Percentiles rank a stretch among this genome's conserved stretches.
These are phyloP conservation scores for Cucurbita argyrosperma DNA, from an alignment of 306 rosid species.

Conservation along the genomic window DNA sequence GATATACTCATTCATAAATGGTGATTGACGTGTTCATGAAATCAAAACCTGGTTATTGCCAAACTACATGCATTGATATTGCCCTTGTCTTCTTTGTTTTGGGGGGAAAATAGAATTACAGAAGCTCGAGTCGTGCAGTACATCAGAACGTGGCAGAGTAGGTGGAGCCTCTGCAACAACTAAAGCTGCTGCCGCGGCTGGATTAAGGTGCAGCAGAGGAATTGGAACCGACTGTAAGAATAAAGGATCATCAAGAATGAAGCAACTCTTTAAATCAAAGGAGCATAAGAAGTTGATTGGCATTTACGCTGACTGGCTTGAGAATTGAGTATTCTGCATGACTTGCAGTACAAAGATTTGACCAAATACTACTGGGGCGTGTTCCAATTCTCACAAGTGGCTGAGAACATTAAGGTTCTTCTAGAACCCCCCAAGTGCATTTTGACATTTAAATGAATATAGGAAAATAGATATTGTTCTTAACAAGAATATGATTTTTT, in stretches of 20 bases:
- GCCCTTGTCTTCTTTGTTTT: neutral
- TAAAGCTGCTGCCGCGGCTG: neutral
- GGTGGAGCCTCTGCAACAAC: neutral
- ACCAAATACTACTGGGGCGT: neutral
- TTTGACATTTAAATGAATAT: neutral
- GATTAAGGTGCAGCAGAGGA: neutral
- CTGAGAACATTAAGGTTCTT: conserved; percentile 1
- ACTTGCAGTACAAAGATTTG: neutral
- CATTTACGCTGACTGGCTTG: conserved; percentile 50
- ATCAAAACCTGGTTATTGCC: neutral
- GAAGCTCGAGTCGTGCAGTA: neutral
- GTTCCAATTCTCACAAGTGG: neutral
- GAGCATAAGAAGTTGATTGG: conserved; percentile 17
- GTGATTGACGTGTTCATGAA: neutral
- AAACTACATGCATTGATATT: neutral
- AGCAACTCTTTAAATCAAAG: conserved; percentile 10
- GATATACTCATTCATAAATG: neutral
- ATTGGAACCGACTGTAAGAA: neutral
- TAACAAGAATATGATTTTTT: neutral
- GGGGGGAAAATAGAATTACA: neutral
- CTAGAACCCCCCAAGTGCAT: neutral
- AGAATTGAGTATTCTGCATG: conserved; percentile 3
- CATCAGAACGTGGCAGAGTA: neutral
- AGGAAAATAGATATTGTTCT: neutral
- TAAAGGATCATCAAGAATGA: neutral